A percentile compares a stretch with the other conserved stretches of the same genome.
Evolutionary conservation across 1,139 yeast genomes (phyloP).

Genomic region (Geotrichum europaeum): DNA sequence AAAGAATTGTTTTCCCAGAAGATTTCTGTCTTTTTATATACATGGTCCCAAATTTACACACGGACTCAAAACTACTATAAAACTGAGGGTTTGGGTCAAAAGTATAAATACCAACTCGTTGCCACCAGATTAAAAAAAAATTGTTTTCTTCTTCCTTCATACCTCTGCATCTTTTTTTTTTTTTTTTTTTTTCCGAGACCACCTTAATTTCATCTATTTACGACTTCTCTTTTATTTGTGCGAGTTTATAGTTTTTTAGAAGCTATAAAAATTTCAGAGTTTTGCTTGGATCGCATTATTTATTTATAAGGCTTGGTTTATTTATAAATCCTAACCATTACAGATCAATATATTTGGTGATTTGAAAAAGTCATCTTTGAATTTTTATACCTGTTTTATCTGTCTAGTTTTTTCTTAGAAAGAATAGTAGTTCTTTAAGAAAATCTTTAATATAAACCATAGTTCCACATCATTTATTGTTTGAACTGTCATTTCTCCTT

Average conservation of each 20-base stretch:
- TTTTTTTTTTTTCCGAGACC: not conserved
- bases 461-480: not conserved
- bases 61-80: not conserved
- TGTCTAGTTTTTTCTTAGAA: not conserved
- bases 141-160: not conserved
- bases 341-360: not conserved
- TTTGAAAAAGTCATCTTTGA: not conserved
- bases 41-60: not conserved
- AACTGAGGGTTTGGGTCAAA: not conserved
- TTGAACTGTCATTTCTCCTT: not conserved
- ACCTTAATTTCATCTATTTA: not conserved
- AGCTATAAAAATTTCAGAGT: not conserved
- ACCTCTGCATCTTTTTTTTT: not conserved
- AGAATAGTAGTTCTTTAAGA: not conserved
- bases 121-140: not conserved
- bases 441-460: constrained; percentile 1
- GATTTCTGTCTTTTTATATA: not conserved
- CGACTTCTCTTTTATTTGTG: not conserved
- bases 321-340: not conserved
- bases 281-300: not conserved
- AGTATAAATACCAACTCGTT: not conserved
- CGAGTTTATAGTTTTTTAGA: not conserved
- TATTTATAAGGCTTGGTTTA: not conserved
- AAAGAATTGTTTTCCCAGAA: not conserved
- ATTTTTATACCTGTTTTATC: not conserved